These are phyloP conservation scores for Elsinoe australis DNA, from an alignment of 2,329 filamentous ascomycete genomes.

Conservation along the genomic window DNA sequence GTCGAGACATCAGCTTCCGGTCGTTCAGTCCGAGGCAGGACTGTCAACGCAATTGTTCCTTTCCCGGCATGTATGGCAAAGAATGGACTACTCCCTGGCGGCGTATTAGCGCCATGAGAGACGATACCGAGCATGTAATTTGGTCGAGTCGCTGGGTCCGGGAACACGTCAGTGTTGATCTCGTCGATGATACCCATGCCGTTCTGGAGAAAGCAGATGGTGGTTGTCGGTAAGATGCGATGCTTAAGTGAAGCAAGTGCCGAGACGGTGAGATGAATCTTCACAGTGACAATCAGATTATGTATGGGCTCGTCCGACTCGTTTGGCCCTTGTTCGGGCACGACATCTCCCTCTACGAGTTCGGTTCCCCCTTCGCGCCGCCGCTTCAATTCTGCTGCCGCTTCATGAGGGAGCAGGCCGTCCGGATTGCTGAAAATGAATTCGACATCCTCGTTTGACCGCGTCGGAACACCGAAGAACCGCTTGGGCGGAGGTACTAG, in stretches of 20 bases:
- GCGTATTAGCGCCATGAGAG: constrained; percentile 49
- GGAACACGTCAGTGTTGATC: constrained; percentile 64
- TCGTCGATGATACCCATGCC: constrained; percentile 78
- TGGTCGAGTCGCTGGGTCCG: constrained; percentile 57
- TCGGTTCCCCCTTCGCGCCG: constrained; percentile 4
- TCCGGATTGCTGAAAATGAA: constrained; percentile 23
- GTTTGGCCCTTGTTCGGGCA: constrained; percentile 13
- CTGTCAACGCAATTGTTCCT: constrained; percentile 51
- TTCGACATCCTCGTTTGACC: constrained; percentile 14
- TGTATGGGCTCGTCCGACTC: constrained; percentile 45
- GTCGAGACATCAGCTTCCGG: constrained; percentile 12
- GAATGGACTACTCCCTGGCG: constrained; percentile 39
- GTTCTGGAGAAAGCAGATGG: constrained; percentile 69
- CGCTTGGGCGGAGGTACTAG: constrained; percentile 30
- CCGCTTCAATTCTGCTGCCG: constrained; percentile 23
- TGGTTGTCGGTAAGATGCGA: constrained; percentile 59
- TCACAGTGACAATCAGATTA: constrained; percentile 72
- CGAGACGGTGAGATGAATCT: constrained; percentile 59
- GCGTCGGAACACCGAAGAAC: constrained; percentile 31
- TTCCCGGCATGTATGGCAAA: constrained; percentile 50
- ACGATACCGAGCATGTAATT: constrained; percentile 67
- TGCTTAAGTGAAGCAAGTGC: constrained; percentile 59
- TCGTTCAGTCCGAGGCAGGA: constrained; percentile 37
- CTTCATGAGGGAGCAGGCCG: constrained; percentile 26
- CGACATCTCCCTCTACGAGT: background rate